Evolutionary conservation across 176 grass and related monocot species (phyloP).

Genomic region (Carex myosuroides): DNA sequence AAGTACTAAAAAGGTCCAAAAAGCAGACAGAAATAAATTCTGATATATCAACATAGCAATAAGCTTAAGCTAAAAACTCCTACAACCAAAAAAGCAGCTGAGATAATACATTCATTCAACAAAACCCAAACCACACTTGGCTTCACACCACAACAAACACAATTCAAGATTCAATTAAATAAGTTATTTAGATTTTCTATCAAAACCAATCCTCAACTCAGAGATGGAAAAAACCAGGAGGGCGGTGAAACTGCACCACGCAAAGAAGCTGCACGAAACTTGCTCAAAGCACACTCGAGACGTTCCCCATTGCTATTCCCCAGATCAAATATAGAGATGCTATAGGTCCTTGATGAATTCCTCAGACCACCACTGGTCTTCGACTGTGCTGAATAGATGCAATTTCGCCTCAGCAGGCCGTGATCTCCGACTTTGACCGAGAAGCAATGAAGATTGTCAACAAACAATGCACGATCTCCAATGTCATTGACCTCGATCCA

Average conservation of each 20-base stretch:
- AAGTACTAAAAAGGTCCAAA: no score
- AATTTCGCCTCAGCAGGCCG: background rate
- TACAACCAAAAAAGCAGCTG: no score
- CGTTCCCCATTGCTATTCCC: background rate
- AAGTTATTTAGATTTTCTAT: background rate
- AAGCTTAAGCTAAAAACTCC: no score
- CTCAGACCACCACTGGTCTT: background rate
- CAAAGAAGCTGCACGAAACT: background rate
- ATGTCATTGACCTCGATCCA: constrained; percentile 16
- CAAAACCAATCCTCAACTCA: background rate
- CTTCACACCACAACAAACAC: background rate
- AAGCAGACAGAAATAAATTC: no score
- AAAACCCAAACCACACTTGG: background rate
- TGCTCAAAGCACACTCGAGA: constrained; percentile 5
- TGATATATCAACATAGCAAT: background rate
- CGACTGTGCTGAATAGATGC: background rate
- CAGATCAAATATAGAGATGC: constrained; percentile 9
- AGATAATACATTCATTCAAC: background rate
- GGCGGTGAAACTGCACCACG: background rate
- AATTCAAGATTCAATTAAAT: background rate
- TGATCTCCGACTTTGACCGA: background rate
- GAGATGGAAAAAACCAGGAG: background rate
- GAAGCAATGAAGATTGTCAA: constrained; percentile 15
- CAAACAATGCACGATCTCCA: constrained; percentile 3
- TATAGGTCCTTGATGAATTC: background rate